Conservation (phyloP, 1,139 yeast species). For the Hyphopichia khmerensis region DNA sequence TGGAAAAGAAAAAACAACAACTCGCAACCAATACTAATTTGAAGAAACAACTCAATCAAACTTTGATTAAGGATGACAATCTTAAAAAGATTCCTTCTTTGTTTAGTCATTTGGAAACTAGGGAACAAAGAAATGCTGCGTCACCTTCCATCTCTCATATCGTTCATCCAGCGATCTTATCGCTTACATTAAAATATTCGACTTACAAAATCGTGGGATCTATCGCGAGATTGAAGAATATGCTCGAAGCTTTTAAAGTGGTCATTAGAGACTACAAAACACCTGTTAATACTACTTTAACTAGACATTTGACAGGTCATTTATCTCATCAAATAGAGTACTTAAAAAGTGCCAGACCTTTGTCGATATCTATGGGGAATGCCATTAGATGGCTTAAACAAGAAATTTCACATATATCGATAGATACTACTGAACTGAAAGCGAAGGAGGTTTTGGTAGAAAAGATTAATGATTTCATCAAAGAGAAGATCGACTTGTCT, state of each 20-base stretch:
- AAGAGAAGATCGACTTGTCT: constrained; percentile 82
- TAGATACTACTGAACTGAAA: constrained; percentile 67
- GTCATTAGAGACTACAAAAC: constrained; percentile 82
- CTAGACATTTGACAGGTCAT: constrained; percentile 86
- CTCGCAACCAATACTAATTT: constrained; percentile 48
- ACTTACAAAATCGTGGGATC: constrained; percentile 90
- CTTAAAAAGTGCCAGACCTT: constrained; percentile 86
- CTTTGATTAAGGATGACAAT: constrained; percentile 43
- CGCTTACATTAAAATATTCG: constrained; percentile 78
- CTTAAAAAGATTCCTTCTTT: constrained; percentile 55
- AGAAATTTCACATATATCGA: constrained; percentile 76
- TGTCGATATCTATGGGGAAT: constrained; percentile 94
- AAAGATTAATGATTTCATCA: constrained; percentile 76
- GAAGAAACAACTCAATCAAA: constrained; percentile 56
- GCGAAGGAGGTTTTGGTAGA: constrained; percentile 70
- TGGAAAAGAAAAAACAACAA: constrained; percentile 35
- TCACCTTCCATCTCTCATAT: constrained; percentile 62
- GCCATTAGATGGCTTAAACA: constrained; percentile 97
- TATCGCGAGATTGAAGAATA: constrained; percentile 76
- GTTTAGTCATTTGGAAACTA: constrained; percentile 85
- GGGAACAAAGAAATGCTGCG: constrained; percentile 73
- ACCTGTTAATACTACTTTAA: constrained; percentile 80
- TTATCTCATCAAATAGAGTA: constrained; percentile 94
- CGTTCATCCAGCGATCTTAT: constrained; percentile 83
- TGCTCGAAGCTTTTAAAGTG: constrained; percentile 81